Base-by-base conservation (phyloP, 495 filamentous ascomycete genomes). In the Penicillium herquei region DNA sequence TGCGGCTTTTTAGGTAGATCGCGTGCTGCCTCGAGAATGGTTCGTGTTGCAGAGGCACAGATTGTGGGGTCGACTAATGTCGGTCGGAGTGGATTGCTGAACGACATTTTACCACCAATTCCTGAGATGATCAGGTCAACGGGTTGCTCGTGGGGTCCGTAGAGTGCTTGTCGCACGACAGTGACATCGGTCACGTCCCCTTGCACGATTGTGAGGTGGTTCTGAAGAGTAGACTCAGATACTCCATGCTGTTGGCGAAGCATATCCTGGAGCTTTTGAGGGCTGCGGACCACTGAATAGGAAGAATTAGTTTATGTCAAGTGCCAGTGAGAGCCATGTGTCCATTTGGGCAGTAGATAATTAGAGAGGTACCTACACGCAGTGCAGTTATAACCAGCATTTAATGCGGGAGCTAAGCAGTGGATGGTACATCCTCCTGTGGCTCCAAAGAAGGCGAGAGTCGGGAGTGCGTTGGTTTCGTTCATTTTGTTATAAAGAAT, bases 211-310 rank as follows among this genome's bases (percentile, higher is more conserved):
- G 40, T 43, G 14, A 43, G 40, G 40, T n/a, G 13, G 9, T 14
- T 43, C 11, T 43, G 13, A 9, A 43, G 40, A 12, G 40, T 43
- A 43, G 40, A n/a, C 7, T 43, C 40, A 16, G 40, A 43, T 14
- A 43, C 2, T 14, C 40, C 9, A 9, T 43, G 40, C 9, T 43
- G 40, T 21, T 43, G 40, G 9, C 9, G 9, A 16, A 43, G 40
- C 40, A 43, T 43, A 21, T 43, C 40, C 40, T 43, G n/a, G 14
- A 43, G 40, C 17, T 43, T 43, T 21, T 43, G 40, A 43, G 40
- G 40, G 16, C 14, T 43, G 40, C 40, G 40, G 9, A 43, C 40
- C 40, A 43, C 40, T 43, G 9, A 1, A 12, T n/a, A 43, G 40
- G 7, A 11, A 43, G 40, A 14, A 3, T 43, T 37, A 37, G 9